Percentiles rank a stretch among this genome's conserved stretches.
Evolutionary conservation across 1,139 yeast species (phyloP).

Genomic region (Geotrichum siamense): DNA sequence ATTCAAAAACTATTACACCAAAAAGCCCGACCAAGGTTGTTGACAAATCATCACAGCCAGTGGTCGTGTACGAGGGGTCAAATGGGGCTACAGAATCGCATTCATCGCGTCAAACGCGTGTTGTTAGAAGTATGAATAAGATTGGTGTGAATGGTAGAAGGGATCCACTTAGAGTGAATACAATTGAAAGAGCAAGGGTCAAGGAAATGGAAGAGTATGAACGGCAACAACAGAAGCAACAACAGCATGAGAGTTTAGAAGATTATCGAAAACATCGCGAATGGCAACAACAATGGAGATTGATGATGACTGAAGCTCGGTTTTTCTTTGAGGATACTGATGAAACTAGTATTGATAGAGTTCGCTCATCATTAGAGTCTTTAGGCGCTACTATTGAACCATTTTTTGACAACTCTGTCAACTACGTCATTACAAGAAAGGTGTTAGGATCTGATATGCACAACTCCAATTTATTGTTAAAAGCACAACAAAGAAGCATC

Average conservation of each 20-base stretch:
- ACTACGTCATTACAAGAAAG: conserved; percentile 73
- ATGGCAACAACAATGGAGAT: conserved; percentile 82
- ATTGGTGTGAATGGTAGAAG: not conserved
- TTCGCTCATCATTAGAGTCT: conserved; percentile 35
- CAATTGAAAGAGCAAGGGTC: conserved; percentile 7
- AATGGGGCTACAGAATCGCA: conserved; percentile 7
- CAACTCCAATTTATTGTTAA: conserved; percentile 57
- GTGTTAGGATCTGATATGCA: conserved; percentile 37
- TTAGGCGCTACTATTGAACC: conserved; percentile 47
- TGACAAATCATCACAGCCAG: conserved; percentile 6
- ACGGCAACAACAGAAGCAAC: conserved; percentile 4
- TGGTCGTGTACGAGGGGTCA: conserved; percentile 7
- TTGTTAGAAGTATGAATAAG: not conserved
- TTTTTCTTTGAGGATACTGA: conserved; percentile 79
- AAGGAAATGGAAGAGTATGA: not conserved
- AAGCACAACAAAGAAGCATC: conserved; percentile 51
- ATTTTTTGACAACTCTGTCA: conserved; percentile 71
- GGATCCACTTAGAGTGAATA: not conserved
- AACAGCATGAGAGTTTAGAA: conserved; percentile 6
- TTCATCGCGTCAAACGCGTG: not conserved
- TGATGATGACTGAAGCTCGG: conserved; percentile 63
- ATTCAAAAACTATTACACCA: conserved; percentile 4
- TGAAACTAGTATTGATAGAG: conserved; percentile 43
- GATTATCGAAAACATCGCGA: conserved; percentile 21
- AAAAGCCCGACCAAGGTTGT: conserved; percentile 4